Evolutionary conservation across 805 yeast species (phyloP).

Genomic region (Alloascoidea africana): DNA sequence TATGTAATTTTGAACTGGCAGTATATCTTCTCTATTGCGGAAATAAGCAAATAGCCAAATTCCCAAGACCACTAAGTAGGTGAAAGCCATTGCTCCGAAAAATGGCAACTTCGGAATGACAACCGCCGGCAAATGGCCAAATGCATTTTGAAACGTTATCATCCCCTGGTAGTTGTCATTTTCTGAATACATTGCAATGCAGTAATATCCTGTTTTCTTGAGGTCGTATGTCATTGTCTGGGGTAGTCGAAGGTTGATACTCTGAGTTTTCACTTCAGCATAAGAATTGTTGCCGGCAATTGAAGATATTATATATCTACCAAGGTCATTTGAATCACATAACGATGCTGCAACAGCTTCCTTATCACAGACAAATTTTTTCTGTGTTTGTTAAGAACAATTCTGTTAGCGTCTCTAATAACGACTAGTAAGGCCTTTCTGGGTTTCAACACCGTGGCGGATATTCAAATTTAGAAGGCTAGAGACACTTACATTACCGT

Average conservation of each 20-base stretch:
- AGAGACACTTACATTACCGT: slow-evolving; percentile 18
- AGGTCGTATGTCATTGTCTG: slow-evolving; percentile 51
- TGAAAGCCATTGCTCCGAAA: slow-evolving; percentile 72
- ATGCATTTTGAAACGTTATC: slow-evolving; percentile 84
- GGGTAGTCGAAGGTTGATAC: slow-evolving; percentile 40
- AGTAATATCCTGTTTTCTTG: slow-evolving; percentile 75
- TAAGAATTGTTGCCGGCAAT: slow-evolving; percentile 24
- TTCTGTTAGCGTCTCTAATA: no score
- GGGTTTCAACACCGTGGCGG: no score
- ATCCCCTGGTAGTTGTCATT: slow-evolving; percentile 35
- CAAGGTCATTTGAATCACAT: slow-evolving; percentile 40
- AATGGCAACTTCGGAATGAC: slow-evolving; percentile 86
- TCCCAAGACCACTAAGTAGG: slow-evolving; percentile 71
- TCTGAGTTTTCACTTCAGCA: slow-evolving; percentile 41
- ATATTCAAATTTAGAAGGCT: no score
- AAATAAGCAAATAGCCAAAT: slow-evolving; percentile 75
- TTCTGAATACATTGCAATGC: slow-evolving; percentile 54
- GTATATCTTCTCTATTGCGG: slow-evolving; percentile 71
- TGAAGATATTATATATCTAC: slow-evolving; percentile 44
- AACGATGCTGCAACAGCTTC: slow-evolving; percentile 36
- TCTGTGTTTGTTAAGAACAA: slow-evolving; percentile 5
- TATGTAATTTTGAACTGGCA: slow-evolving; percentile 83
- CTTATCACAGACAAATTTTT: slow-evolving; percentile 63
- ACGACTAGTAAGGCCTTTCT: no score
- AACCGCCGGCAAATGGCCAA: slow-evolving; percentile 76